A percentile compares a stretch with the other conserved stretches of the same genome.
phyloP scores from a whole-genome alignment of 495 filamentous ascomycete genomes.

The Podospora anserina region DNA sequence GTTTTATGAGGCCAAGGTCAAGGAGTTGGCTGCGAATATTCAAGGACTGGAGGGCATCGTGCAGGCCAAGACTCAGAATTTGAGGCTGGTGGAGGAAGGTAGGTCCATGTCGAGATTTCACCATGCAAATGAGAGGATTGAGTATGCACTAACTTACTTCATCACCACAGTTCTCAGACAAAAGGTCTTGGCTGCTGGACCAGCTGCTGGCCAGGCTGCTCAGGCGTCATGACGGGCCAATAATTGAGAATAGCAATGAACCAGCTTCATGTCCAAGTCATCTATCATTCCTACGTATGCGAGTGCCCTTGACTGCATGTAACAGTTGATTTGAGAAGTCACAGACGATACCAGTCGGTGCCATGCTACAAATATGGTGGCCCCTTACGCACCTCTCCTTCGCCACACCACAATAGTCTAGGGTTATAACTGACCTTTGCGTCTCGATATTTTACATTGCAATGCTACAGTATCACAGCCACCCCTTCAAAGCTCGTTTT shows the following conservation, averaged over 20 bases:
- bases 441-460: too few species aligned
- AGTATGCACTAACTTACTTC: not conserved
- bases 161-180: constrained; percentile 51
- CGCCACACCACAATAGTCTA: not conserved
- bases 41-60: constrained; percentile 84
- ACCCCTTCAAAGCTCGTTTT: too few species aligned
- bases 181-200: constrained; percentile 45
- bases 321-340: not conserved
- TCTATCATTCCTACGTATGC: not conserved
- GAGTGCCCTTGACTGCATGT: not conserved
- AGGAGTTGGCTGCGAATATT: constrained; percentile 72
- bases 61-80: constrained; percentile 75
- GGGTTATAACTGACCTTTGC: not conserved
- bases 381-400: not conserved
- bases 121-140: too few species aligned
- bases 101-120: constrained; percentile 24
- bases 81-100: constrained; percentile 88
- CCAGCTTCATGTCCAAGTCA: not conserved
- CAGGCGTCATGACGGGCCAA: constrained; percentile 17
- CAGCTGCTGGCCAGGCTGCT: constrained; percentile 13
- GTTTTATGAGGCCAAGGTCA: constrained; percentile 85
- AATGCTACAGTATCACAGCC: too few species aligned
- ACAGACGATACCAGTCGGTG: not conserved
- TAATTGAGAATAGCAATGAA: not conserved
- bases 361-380: not conserved